phyloP scores from a whole-genome alignment of 148 eudicot genomes.

The Beta vulgaris region DNA sequence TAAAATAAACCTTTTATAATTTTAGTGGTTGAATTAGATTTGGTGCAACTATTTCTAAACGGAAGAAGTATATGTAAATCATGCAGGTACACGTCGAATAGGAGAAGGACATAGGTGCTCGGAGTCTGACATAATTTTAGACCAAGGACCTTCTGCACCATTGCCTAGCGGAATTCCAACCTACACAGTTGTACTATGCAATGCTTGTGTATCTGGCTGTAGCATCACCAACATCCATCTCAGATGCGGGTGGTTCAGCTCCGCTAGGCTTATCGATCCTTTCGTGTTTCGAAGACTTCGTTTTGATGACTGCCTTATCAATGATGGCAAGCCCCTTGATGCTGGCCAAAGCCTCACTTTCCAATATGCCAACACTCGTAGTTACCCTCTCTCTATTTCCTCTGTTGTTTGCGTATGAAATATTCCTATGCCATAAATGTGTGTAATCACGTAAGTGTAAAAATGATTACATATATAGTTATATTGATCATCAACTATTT shows the following conservation, averaged over 20 bases:
- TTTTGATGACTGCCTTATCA: not conserved
- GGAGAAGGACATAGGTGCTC: not conserved
- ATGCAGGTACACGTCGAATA: too few relatives aligned
- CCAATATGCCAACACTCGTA: not conserved
- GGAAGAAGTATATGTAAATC: too few relatives aligned
- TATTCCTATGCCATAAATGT: too few relatives aligned
- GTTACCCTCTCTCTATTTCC: not conserved
- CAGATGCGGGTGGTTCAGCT: constrained; percentile 3
- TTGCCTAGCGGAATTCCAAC: not conserved
- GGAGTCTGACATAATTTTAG: not conserved
- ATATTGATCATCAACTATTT: too few relatives aligned
- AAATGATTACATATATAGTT: too few relatives aligned
- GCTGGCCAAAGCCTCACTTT: not conserved
- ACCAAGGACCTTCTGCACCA: not conserved
- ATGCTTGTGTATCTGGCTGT: not conserved
- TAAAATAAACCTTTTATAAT: too few relatives aligned
- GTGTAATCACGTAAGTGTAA: too few relatives aligned
- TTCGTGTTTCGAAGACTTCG: not conserved
- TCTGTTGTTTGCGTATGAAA: not conserved
- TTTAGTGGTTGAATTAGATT: too few relatives aligned
- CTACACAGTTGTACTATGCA: not conserved
- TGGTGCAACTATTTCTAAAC: too few relatives aligned
- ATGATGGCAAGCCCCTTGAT: not conserved
- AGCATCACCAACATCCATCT: not conserved
- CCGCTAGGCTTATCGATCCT: not conserved